Evolutionary conservation across 1,284 basidiomycete genomes (phyloP), one percentile per base, ranked within the genome.

Genomic region (Tilletia horrida): DNA sequence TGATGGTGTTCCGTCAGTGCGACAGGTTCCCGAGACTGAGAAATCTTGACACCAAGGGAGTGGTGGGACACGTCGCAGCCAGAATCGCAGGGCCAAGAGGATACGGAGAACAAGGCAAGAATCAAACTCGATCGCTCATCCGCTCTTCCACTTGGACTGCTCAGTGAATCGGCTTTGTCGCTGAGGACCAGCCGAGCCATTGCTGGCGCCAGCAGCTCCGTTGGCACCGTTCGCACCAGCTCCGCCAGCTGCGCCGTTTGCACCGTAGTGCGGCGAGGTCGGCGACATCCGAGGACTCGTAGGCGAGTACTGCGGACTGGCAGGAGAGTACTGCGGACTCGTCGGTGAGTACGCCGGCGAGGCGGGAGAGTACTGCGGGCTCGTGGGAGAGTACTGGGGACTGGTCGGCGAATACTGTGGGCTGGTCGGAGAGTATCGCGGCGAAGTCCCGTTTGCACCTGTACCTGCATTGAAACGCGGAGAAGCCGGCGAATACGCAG

Each of bases 271-370:
- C n/a, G 52, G 52, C 52, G 52, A 57, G 72, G 76, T 69, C 21
- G 75, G 64, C 45, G 74, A 73, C 68, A 27, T 27, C n/a, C 23
- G 42, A 35, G 61, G 61, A 23, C 45, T 48, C 7, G 71, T 75
- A 7, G 71, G 76, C 67, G 76, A 77, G 52, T 73, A 74, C 64
- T 71, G 67, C 47, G 75, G 72, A 25, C 70, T 70, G 31, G 76
- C 69, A 40, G 78, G 79, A 59, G 77, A 80, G 68, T 79, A 81
- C 57, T 75, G 72, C 44, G 80, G 81, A 27, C 72, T 77, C 8
- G 91, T 91, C 42, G 90, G 85, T 72, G 90, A 89, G 70, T 91
- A 87, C 8, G 87, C 87, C 13, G 90, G 90, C 6, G 89, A 90
- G 29, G 71, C 70, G 16, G 75, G 65, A 43, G 74, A 73, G 68